A percentile compares a stretch with the other conserved stretches of the same genome.
These are phyloP conservation scores for Leptographium lundbergii DNA, from an alignment of 2,329 filamentous ascomycete species.

Conservation along the genomic window DNA sequence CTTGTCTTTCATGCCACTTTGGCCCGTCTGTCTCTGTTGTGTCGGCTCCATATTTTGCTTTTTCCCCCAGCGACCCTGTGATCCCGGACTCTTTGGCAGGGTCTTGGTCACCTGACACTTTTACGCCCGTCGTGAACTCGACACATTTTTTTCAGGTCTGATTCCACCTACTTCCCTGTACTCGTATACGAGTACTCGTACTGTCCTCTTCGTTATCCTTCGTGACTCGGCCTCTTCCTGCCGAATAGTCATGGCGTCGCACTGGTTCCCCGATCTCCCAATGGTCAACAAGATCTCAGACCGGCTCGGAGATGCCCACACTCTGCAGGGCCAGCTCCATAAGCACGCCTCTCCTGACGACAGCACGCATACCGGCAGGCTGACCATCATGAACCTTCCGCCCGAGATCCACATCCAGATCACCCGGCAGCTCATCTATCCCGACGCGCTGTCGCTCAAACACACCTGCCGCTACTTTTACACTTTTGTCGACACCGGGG, in stretches of 20 bases:
- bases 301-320: not conserved
- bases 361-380: not conserved
- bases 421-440: conserved; percentile 48
- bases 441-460: conserved; percentile 58
- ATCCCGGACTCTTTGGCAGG: not conserved
- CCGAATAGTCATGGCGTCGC: not conserved
- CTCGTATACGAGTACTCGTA: no score
- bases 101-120: not conserved
- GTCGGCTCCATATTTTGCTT: not conserved
- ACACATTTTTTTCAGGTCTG: not conserved
- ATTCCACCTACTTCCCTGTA: no score
- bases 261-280: conserved; percentile 1
- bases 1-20: no score
- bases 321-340: no score
- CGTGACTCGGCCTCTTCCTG: not conserved
- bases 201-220: no score
- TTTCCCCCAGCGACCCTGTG: not conserved
- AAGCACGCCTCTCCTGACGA: not conserved
- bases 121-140: not conserved
- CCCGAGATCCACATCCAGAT: conserved; percentile 57
- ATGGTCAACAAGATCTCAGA: not conserved
- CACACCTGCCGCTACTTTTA: conserved; percentile 54
- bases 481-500: conserved; percentile 49
- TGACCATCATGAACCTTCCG: conserved; percentile 34
- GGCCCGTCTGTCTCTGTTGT: no score